A percentile compares a stretch with the other conserved stretches of the same genome.
Evolutionary conservation across 331 rosid genomes (phyloP).

Genomic region (Cydonia oblonga): DNA sequence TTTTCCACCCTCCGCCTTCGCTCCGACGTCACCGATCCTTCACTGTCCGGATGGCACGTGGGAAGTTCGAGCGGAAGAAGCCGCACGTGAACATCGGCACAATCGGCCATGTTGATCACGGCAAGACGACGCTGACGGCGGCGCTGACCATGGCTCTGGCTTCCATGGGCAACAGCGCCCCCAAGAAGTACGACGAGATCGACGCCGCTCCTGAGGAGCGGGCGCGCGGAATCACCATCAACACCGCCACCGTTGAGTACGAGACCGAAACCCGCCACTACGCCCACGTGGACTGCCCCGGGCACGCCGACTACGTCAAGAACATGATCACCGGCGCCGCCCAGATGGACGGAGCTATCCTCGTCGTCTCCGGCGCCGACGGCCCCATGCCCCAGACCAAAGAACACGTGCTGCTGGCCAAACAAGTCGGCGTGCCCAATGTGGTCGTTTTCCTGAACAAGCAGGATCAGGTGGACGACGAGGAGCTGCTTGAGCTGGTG

Average conservation of each 20-base stretch:
- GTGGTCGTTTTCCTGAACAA: slow-evolving; percentile 12
- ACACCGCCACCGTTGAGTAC: slow-evolving; percentile 19
- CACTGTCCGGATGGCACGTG: slow-evolving; percentile 20
- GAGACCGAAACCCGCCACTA: slow-evolving; percentile 13
- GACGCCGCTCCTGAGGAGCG: slow-evolving; percentile 26
- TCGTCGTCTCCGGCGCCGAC: slow-evolving; percentile 10
- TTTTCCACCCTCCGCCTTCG: neutral
- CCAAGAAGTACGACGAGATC: slow-evolving; percentile 28
- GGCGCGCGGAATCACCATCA: slow-evolving; percentile 27
- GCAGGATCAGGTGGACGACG: slow-evolving; percentile 11
- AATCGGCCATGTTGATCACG: slow-evolving; percentile 27
- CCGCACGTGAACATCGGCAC: slow-evolving; percentile 31
- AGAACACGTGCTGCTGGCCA: slow-evolving; percentile 7
- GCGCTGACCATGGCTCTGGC: slow-evolving; percentile 30
- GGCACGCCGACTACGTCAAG: slow-evolving; percentile 12
- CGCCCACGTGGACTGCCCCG: slow-evolving; percentile 16
- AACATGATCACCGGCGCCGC: neutral
- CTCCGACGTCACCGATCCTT: neutral
- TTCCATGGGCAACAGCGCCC: slow-evolving; percentile 24
- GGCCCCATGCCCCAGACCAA: slow-evolving; percentile 15
- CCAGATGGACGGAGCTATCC: slow-evolving; percentile 13
- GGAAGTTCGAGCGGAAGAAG: slow-evolving; percentile 27
- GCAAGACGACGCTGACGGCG: slow-evolving; percentile 26
- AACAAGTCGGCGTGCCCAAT: slow-evolving; percentile 4
- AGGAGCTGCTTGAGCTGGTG: slow-evolving; percentile 9